A percentile compares a stretch with the other conserved stretches of the same genome.
Conservation (phyloP, 306 rosid genomes). For the Gleditsia sinensis region DNA sequence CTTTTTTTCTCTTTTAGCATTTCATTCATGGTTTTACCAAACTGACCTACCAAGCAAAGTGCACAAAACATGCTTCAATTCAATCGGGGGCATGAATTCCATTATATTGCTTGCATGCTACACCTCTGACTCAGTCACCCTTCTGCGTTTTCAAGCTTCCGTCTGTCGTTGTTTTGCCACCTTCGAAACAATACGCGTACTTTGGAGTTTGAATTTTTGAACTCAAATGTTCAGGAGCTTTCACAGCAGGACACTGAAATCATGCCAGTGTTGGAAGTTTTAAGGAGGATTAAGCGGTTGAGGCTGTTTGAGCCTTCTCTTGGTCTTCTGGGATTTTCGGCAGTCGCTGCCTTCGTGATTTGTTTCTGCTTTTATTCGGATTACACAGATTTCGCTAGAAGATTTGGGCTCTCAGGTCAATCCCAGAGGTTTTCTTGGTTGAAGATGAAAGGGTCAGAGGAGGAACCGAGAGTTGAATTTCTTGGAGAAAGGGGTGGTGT, state of each 20-base stretch:
- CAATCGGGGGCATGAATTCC: conserved; percentile 25
- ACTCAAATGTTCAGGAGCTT: conserved; percentile 54
- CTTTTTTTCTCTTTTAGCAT: conserved; percentile 23
- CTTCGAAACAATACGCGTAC: conserved; percentile 30
- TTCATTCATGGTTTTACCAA: conserved; percentile 30
- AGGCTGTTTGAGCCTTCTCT: conserved; percentile 65
- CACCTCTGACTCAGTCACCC: conserved; percentile 15
- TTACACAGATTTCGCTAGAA: conserved; percentile 43
- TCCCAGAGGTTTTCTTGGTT: conserved; percentile 60
- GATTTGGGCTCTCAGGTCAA: conserved; percentile 49
- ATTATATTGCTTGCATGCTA: conserved; percentile 38
- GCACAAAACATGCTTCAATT: conserved; percentile 13
- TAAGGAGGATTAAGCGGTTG: conserved; percentile 58
- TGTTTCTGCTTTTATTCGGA: conserved; percentile 63
- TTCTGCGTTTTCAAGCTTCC: conserved; percentile 15
- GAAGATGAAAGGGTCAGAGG: conserved; percentile 40
- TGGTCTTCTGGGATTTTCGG: conserved; percentile 68
- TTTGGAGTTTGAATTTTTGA: not conserved
- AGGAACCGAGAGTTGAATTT: conserved; percentile 56
- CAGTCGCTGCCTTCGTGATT: conserved; percentile 49
- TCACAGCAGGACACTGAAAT: conserved; percentile 42
- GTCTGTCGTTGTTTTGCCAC: not conserved
- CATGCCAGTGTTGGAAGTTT: conserved; percentile 52
- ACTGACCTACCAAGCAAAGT: conserved; percentile 74
- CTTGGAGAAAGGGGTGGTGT: conserved; percentile 47